phyloP scores from a whole-genome alignment of 441 rosid species.

The Bruguiera hainesii region DNA sequence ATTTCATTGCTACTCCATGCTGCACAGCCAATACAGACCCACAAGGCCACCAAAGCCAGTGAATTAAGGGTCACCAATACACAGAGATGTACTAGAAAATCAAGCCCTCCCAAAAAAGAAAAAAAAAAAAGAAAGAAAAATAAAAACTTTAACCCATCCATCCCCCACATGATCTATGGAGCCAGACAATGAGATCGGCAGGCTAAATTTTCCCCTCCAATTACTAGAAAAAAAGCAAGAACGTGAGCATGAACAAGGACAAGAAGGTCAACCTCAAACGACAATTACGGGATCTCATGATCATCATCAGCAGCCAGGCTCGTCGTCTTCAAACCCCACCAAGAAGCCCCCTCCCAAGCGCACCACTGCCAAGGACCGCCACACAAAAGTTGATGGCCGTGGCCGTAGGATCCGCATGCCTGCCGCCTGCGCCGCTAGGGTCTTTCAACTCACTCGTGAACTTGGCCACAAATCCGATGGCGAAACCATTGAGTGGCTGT shows the following conservation, averaged over 20 bases:
- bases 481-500: conserved; percentile 83
- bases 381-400: conserved; percentile 88
- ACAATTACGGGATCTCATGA: conserved; percentile 12
- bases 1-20: conserved; percentile 21
- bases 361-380: conserved; percentile 75
- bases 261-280: conserved; percentile 17
- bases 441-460: conserved; percentile 82
- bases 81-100: conserved; percentile 17
- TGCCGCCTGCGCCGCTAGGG: conserved; percentile 83
- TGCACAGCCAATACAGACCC: conserved; percentile 14
- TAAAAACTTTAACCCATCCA: conserved; percentile 7
- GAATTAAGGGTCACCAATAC: conserved; percentile 22
- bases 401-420: conserved; percentile 97
- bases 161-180: conserved; percentile 52
- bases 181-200: conserved; percentile 48
- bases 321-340: conserved; percentile 12
- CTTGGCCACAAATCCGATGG: conserved; percentile 91
- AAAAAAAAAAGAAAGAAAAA: not conserved
- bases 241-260: conserved; percentile 18
- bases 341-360: conserved; percentile 77
- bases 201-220: conserved; percentile 72
- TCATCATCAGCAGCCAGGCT: conserved; percentile 14
- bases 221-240: conserved; percentile 57
- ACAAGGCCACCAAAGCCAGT: conserved; percentile 39
- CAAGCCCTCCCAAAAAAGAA: not conserved